phyloP scores from a whole-genome alignment of 2,329 filamentous ascomycete species.

The Furcasterigmium furcatum region DNA sequence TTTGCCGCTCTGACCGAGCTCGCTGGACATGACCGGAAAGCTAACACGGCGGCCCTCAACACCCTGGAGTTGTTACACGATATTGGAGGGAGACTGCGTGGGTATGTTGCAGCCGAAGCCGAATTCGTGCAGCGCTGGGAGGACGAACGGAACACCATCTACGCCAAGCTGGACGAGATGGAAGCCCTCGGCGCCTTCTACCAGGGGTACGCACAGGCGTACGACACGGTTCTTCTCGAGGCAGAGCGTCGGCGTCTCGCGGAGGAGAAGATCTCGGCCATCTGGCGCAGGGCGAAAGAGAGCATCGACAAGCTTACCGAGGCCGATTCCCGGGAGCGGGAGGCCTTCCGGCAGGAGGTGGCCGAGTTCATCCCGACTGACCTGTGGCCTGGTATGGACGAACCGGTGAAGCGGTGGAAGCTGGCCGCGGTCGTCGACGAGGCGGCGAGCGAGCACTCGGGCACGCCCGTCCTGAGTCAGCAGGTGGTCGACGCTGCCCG shows the following conservation, averaged over 20 bases:
- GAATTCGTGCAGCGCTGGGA: constrained; percentile 69
- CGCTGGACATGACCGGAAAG: constrained; percentile 51
- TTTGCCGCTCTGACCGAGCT: constrained; percentile 62
- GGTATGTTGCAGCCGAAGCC: constrained; percentile 61
- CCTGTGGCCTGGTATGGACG: constrained; percentile 76
- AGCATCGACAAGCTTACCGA: constrained; percentile 74
- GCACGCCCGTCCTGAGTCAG: constrained; percentile 9
- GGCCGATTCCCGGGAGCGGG: constrained; percentile 68
- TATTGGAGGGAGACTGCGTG: constrained; percentile 62
- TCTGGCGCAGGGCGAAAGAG: constrained; percentile 75
- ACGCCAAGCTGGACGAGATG: constrained; percentile 70
- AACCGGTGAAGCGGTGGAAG: constrained; percentile 51
- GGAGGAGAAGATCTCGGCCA: constrained; percentile 69
- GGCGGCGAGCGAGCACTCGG: constrained; percentile 6
- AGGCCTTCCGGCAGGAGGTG: constrained; percentile 76
- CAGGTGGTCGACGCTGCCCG: not conserved
- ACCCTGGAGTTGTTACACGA: constrained; percentile 66
- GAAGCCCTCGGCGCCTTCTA: constrained; percentile 78
- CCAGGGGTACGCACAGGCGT: constrained; percentile 79
- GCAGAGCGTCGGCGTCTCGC: constrained; percentile 70
- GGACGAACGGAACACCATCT: constrained; percentile 68
- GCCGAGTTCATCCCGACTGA: constrained; percentile 86
- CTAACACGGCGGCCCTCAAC: constrained; percentile 55
- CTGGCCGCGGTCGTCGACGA: constrained; percentile 35
- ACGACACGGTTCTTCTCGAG: constrained; percentile 81